A percentile compares a stretch with the other conserved stretches of the same genome.
Conservation (phyloP, 139 green algal species). For the Mychonastes homosphaera region DNA sequence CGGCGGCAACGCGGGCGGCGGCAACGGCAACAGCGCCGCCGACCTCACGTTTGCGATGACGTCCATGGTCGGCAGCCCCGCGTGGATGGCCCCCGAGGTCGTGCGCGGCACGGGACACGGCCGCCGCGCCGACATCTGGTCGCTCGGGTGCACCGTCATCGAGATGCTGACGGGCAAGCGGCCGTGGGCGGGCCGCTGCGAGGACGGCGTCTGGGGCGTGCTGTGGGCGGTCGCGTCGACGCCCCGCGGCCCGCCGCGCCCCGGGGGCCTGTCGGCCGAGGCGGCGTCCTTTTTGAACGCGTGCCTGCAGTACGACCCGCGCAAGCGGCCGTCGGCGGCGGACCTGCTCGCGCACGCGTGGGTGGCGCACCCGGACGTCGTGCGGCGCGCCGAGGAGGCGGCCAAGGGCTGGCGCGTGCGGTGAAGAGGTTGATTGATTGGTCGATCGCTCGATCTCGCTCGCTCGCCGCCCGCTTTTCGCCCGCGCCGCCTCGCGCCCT, state of each 20-base stretch:
- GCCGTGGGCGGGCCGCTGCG: slow-evolving; percentile 41
- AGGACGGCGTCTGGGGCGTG: slow-evolving; percentile 42
- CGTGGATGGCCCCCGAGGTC: slow-evolving; percentile 98
- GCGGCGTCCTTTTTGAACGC: slow-evolving; percentile 71
- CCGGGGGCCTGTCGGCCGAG: slow-evolving; percentile 45
- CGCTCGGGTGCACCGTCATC: slow-evolving; percentile 87
- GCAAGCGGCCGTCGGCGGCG: slow-evolving; percentile 36
- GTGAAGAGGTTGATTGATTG: no score
- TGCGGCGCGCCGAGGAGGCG: no score
- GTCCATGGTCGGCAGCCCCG: slow-evolving; percentile 80
- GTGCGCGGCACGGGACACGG: slow-evolving; percentile 57
- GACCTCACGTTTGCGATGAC: slow-evolving; percentile 21
- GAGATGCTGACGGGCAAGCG: slow-evolving; percentile 89
- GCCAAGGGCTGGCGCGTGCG: no score
- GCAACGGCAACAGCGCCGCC: neutral
- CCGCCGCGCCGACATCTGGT: slow-evolving; percentile 89
- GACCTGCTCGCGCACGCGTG: slow-evolving; percentile 63
- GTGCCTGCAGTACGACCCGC: slow-evolving; percentile 49
- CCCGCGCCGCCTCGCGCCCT: no score
- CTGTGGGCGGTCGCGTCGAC: slow-evolving; percentile 80
- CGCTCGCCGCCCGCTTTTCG: no score
- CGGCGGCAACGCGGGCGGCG: slow-evolving; percentile 8
- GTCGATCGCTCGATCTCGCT: no score
- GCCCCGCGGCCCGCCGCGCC: slow-evolving; percentile 57
- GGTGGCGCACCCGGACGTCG: slow-evolving; percentile 30